These are phyloP conservation scores for Murraya koenigii DNA, from an alignment of 345 rosid species.

Conservation along the genomic window DNA sequence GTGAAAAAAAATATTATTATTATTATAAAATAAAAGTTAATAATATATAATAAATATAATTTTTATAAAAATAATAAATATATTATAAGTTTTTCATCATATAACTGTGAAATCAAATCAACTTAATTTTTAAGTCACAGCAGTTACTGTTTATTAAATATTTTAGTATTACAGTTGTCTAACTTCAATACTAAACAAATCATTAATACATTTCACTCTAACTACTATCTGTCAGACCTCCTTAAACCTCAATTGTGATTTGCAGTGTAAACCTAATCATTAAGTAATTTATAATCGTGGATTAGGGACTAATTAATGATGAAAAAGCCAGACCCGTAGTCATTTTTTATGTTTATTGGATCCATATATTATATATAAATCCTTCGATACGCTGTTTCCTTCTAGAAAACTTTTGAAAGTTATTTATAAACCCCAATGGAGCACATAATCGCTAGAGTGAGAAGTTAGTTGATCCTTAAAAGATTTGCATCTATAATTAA, in stretches of 20 bases:
- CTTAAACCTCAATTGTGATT: too few species aligned
- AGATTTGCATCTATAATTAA: background rate
- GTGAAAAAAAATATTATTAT: too few species aligned
- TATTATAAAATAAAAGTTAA: too few species aligned
- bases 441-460: conserved; percentile 6
- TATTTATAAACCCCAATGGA: background rate
- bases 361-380: background rate
- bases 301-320: background rate
- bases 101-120: too few species aligned
- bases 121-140: too few species aligned
- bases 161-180: fast-evolving
- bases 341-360: background rate
- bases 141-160: too few species aligned
- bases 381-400: background rate
- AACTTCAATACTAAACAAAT: too few species aligned
- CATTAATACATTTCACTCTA: too few species aligned
- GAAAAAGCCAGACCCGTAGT: background rate
- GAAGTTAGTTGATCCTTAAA: background rate
- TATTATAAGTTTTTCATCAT: too few species aligned
- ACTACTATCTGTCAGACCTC: too few species aligned
- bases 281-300: background rate
- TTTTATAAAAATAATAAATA: too few species aligned
- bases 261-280: background rate
- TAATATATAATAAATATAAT: too few species aligned
- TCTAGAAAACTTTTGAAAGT: background rate